Conservation (phyloP, 2,329 filamentous ascomycete species). For the Coleophoma cylindrospora region DNA sequence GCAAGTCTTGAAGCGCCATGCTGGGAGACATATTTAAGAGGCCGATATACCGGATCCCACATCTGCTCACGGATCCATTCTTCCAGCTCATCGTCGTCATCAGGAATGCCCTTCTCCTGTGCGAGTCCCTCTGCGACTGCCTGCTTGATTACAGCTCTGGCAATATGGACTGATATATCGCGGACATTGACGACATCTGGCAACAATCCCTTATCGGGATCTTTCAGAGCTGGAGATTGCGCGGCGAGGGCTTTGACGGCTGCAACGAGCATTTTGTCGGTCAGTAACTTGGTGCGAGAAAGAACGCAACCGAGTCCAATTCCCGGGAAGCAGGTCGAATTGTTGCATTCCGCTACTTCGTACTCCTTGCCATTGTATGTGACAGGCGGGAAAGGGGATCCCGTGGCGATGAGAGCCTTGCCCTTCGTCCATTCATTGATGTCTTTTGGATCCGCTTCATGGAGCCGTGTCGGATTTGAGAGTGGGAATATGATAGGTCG, state of each 20-base stretch:
- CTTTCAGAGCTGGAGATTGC: constrained; percentile 62
- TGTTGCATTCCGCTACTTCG: constrained; percentile 76
- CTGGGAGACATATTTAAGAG: constrained; percentile 51
- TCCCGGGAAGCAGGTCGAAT: constrained; percentile 78
- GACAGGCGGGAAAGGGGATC: constrained; percentile 76
- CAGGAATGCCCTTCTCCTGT: constrained; percentile 60
- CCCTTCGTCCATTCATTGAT: constrained; percentile 75
- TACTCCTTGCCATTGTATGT: constrained; percentile 47
- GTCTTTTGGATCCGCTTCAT: constrained; percentile 76
- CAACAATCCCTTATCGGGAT: constrained; percentile 61
- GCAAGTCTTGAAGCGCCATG: constrained; percentile 50
- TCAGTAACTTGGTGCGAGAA: constrained; percentile 59
- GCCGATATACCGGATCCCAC: constrained; percentile 70
- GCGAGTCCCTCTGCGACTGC: constrained; percentile 67
- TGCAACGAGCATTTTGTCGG: constrained; percentile 76
- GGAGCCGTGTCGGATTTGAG: constrained; percentile 78
- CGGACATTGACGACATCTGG: constrained; percentile 73
- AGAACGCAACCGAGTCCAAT: constrained; percentile 79
- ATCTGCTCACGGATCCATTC: constrained; percentile 73
- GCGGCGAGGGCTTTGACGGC: constrained; percentile 70
- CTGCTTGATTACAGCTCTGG: constrained; percentile 66
- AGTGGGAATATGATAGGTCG: constrained; percentile 77
- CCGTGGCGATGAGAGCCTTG: constrained; percentile 74
- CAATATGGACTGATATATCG: constrained; percentile 73
- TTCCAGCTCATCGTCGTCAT: constrained; percentile 25